phyloP scores from a whole-genome alignment of 345 rosid species.

The Boechera stricta region DNA sequence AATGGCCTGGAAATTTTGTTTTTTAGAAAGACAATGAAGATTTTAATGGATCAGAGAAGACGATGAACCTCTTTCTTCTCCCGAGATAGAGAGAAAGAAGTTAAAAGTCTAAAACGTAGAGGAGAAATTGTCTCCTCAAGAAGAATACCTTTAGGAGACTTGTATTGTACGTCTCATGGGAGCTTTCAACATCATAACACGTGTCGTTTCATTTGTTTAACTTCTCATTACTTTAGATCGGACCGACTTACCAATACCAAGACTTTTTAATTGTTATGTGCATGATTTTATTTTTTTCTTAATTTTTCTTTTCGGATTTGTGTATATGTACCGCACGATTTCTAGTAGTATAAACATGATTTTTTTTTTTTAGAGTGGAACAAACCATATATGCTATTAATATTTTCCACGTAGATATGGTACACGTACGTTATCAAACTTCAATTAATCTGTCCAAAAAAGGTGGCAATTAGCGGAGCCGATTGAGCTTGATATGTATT shows the following conservation, averaged over 20 bases:
- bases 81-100: neutral
- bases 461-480: conserved; percentile 17
- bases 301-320: neutral
- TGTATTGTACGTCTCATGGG: conserved; percentile 29
- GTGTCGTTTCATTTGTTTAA: conserved; percentile 5
- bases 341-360: conserved; percentile 12
- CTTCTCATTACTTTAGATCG: neutral
- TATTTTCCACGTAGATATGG: neutral
- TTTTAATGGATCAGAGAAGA: conserved; percentile 5
- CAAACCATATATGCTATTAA: neutral
- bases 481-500: conserved; percentile 19
- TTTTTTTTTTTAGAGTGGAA: neutral
- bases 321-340: conserved; percentile 23
- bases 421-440: conserved; percentile 11
- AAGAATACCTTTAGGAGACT: conserved; percentile 29
- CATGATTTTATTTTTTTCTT: no score
- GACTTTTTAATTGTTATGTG: neutral
- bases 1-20: neutral
- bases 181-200: conserved; percentile 32
- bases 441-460: neutral
- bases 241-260: conserved; percentile 15
- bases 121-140: conserved; percentile 24
- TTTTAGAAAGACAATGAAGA: neutral
- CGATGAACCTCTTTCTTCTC: conserved; percentile 25
- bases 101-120: conserved; percentile 1